Evolutionary conservation across 73 alveolate species (phyloP).

Genomic region (Tetrahymena malaccensis): DNA sequence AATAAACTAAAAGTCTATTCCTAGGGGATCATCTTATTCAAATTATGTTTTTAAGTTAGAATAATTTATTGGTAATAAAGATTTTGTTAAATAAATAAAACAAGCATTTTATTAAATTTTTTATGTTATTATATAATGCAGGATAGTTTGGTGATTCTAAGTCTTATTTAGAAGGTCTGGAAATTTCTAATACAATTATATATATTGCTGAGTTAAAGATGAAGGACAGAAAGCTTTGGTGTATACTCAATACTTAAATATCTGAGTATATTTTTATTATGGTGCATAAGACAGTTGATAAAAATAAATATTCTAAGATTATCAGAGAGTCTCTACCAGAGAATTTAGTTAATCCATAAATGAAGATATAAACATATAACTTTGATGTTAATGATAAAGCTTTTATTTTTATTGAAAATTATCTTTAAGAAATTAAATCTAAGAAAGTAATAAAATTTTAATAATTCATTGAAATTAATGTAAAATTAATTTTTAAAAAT

Average conservation of each 20-base stretch:
- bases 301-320: background rate
- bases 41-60: slow-evolving; percentile 23
- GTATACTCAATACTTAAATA: background rate
- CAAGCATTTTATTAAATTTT: too few species aligned
- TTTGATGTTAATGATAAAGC: background rate
- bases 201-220: background rate
- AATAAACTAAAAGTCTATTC: slow-evolving; percentile 48
- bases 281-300: background rate
- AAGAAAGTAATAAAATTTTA: background rate
- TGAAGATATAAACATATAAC: background rate
- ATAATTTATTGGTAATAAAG: background rate
- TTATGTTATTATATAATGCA: too few species aligned
- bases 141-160: background rate
- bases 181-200: background rate
- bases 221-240: background rate
- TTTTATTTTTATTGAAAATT: background rate
- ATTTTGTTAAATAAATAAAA: background rate
- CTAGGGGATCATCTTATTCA: slow-evolving; percentile 20
- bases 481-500: background rate
- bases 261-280: background rate
- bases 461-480: background rate
- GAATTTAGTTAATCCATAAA: background rate
- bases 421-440: background rate
- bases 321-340: background rate
- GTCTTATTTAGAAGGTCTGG: background rate